Evolutionary conservation across 2,329 filamentous ascomycete species (phyloP).

Genomic region (Karstenula rhodostoma): DNA sequence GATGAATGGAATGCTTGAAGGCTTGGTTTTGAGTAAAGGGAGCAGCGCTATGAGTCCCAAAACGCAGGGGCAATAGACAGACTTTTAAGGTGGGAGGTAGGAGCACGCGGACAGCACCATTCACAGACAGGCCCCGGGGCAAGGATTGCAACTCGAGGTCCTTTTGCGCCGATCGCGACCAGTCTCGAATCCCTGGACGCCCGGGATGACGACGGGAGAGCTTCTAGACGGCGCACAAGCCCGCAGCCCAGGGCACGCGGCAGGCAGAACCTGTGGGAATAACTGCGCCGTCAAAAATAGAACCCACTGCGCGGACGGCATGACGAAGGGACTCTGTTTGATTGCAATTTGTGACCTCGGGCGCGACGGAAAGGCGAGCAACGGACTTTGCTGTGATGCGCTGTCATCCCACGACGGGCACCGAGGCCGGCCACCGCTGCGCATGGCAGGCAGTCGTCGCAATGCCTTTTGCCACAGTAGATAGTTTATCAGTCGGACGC

Average conservation of each 20-base stretch:
- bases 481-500: constrained; percentile 13
- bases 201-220: constrained; percentile 27
- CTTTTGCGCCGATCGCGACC: constrained; percentile 26
- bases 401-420: background rate
- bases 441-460: constrained; percentile 18
- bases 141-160: constrained; percentile 21
- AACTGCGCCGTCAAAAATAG: constrained; percentile 14
- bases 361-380: background rate
- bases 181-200: constrained; percentile 22
- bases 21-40: constrained; percentile 12
- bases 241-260: constrained; percentile 20
- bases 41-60: constrained; percentile 11
- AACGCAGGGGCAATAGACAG: constrained; percentile 25
- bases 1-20: constrained; percentile 20
- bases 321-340: background rate
- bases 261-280: constrained; percentile 14
- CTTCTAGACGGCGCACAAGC: constrained; percentile 28
- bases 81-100: constrained; percentile 26
- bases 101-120: constrained; percentile 27
- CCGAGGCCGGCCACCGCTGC: background rate
- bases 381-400: constrained; percentile 7
- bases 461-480: constrained; percentile 23
- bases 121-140: constrained; percentile 21
- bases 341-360: constrained; percentile 6
- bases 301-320: background rate